Percentiles rank a stretch among this genome's conserved stretches.
Evolutionary conservation across 768 basidiomycete genomes (phyloP).

Genomic region (Sarcodon aspratus): DNA sequence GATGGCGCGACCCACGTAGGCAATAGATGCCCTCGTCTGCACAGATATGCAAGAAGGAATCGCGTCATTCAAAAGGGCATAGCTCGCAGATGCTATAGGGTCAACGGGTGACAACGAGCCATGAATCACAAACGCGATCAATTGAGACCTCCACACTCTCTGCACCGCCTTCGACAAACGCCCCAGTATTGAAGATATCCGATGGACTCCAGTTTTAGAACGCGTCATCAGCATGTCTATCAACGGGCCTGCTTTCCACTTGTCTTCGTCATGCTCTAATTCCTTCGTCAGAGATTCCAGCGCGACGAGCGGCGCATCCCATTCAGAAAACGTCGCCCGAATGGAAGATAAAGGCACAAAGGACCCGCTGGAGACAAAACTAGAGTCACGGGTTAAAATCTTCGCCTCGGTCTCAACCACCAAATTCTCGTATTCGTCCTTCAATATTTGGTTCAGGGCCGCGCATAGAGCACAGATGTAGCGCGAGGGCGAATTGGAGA

Average conservation of each 20-base stretch:
- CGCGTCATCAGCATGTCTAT: conserved; percentile 69
- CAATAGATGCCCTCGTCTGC: conserved; percentile 69
- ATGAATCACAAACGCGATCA: conserved; percentile 75
- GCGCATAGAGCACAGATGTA: conserved; percentile 75
- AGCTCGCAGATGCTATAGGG: conserved; percentile 53
- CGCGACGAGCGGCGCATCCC: conserved; percentile 79
- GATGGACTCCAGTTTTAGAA: conserved; percentile 69
- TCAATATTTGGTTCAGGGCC: conserved; percentile 60
- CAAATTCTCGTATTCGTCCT: conserved; percentile 69
- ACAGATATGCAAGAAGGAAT: conserved; percentile 68
- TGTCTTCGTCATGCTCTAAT: conserved; percentile 34
- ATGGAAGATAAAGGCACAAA: conserved; percentile 83
- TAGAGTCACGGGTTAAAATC: conserved; percentile 62
- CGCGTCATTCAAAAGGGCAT: conserved; percentile 48
- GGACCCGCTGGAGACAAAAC: conserved; percentile 66
- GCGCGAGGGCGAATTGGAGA: conserved; percentile 52
- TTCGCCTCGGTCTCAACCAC: conserved; percentile 76
- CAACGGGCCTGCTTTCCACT: conserved; percentile 65
- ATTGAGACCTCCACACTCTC: conserved; percentile 72
- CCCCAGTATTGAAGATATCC: conserved; percentile 59
- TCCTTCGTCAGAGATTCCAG: conserved; percentile 54
- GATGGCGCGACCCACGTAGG: conserved; percentile 80
- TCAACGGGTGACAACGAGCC: conserved; percentile 54
- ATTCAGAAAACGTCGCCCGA: conserved; percentile 73
- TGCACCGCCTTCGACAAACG: conserved; percentile 68